Conservation (phyloP, 345 rosid species). For the Syzygium aqueum region DNA sequence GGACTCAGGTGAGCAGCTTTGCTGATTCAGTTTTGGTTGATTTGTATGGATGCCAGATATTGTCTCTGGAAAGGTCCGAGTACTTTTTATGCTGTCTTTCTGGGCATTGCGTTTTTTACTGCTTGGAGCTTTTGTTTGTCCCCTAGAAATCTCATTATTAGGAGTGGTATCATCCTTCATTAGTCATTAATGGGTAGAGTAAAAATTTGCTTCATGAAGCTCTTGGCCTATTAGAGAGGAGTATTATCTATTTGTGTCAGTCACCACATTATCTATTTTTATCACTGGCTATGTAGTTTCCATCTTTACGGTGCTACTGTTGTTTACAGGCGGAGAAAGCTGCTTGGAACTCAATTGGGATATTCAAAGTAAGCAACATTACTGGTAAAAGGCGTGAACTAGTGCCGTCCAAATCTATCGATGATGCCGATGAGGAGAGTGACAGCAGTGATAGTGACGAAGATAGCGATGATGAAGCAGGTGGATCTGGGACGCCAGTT, state of each 20-base stretch:
- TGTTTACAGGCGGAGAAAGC: slow-evolving; percentile 74
- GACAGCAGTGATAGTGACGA: slow-evolving; percentile 63
- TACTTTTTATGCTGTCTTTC: not conserved
- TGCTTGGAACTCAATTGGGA: slow-evolving; percentile 66
- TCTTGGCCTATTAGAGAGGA: not conserved
- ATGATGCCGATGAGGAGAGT: slow-evolving; percentile 51
- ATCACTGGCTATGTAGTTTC: not conserved
- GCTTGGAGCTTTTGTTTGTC: not conserved
- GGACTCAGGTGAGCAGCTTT: slow-evolving; percentile 60
- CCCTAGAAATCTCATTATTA: not conserved
- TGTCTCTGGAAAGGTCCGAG: not conserved
- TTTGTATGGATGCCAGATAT: not conserved
- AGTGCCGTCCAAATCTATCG: slow-evolving; percentile 37
- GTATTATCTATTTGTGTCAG: not conserved
- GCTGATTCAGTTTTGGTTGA: not conserved
- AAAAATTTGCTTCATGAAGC: not conserved
- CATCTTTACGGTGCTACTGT: not conserved
- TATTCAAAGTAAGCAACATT: slow-evolving; percentile 64
- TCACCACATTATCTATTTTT: not conserved
- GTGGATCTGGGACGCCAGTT: slow-evolving; percentile 46
- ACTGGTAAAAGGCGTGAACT: slow-evolving; percentile 79
- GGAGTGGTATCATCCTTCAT: not conserved
- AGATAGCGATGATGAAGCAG: slow-evolving; percentile 52
- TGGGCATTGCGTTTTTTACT: not conserved
- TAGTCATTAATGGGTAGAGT: not conserved